Evolutionary conservation across 148 eudicot genomes (phyloP), one percentile per base, ranked within the genome.

Genomic region (Vaccinium macrocarpon): DNA sequence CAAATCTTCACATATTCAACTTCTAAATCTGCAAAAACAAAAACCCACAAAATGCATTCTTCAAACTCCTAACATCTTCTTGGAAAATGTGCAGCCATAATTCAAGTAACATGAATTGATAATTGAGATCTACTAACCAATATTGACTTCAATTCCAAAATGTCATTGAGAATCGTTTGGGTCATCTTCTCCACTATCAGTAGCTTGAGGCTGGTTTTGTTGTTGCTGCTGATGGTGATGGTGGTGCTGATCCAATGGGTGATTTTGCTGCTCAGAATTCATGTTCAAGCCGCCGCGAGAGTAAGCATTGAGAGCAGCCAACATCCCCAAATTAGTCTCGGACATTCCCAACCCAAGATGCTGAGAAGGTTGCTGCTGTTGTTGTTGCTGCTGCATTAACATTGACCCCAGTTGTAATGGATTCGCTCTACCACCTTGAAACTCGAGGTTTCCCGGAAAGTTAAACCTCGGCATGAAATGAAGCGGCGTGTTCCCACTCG

Each of bases 291-390:
- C 89, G 10, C 81, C 90, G 82, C 91, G 85, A 2, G 91, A 86
- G 83, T 87, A 90, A 64, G 91, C 90, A 90, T 90, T 89, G 2
- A 92, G 86, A 62, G 94, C 93, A 12, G 94, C 94, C 76, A 92
- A 82, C 93, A 92, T 90, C 13, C 94, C 94, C 90, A 90, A 82
- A 89, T 90, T 90, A 66, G 85, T 74, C 53, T 90, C 94, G 10
- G 87, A 48, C 79, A 89, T 83, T 12, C 93, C 93, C 62, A 92
- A 82, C 35, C 94, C 94, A n/a, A 92, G 88, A 68, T 89, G 91
- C 79, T 92, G 94, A n/a, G 91, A 88, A 5, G 89, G 89, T 29
- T 38, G 86, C 7, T 78, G 85, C 51, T 64, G 68, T 0, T 62
- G 66, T 0, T 61, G 70, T 2, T 64, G 86, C 21, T 86, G 90